Evolutionary conservation across 345 rosid genomes (phyloP), one percentile per base, ranked within the genome.

Genomic region (Hevea brasiliensis): DNA sequence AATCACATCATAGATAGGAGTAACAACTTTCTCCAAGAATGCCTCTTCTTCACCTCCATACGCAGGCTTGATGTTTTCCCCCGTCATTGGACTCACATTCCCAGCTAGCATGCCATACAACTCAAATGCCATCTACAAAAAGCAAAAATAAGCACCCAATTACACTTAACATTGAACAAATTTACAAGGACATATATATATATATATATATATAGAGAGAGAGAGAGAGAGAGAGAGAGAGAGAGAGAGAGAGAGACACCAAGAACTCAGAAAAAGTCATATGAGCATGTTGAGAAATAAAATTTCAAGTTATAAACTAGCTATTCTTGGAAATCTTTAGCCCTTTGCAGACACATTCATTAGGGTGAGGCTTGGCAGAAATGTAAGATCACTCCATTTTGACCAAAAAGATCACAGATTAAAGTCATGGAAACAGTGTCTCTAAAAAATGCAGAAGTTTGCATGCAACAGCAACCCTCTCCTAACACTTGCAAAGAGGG

Each of bases 31-130:
- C 40, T 55, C 87, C 89, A 96, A 75, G 87, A 93, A 96, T 72
- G 97, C 98, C 80, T 96, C 99, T 63, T 96, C 94, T 80, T 90
- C 97, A 55, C 98, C 97, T 75, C 97, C 97, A 85, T 96, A 96
- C 50, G 97, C 97, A 61, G 99, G 99, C 83, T 90, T 91, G 51
- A 93, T 91, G 85, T 96, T 91, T 83, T 96, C 98, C 56, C 99
- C 99, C 0, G 99, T 96, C 97, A 87, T 87, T 48, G 97, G 93
- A 84, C 98, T 96, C 70, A 96, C 93, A 77, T 90, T 93, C 72
- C 98, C 98, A 81, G 99, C 98, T 70, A 96, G 88, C 96, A 93
- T 88, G 50, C 97, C 98, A 86, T 93, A 96, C 59, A 96, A 85
- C 81, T 96, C 99, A 81, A 91, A 96, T 9, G 99, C 99, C 98